Conservation (phyloP, 2,329 filamentous ascomycete species). For the Akanthomyces muscarius region DNA sequence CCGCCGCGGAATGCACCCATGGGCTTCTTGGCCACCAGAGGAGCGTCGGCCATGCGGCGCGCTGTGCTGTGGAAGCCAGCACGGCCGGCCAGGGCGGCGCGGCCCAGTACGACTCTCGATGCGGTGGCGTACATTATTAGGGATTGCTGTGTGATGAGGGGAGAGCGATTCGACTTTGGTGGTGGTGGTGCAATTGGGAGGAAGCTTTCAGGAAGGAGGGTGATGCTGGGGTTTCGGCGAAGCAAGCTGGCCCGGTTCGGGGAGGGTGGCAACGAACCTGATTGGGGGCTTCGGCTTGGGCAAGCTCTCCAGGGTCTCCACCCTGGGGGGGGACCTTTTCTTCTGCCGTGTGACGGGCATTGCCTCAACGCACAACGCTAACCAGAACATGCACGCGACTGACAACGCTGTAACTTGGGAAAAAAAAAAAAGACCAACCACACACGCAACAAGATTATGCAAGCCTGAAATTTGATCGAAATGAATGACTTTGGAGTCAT, state of each 20-base stretch:
- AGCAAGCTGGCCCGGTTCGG: constrained; percentile 1
- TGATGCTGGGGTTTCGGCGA: not conserved
- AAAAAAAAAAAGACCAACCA: not conserved
- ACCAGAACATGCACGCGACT: not conserved
- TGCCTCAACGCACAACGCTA: not conserved
- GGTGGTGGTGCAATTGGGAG: not conserved
- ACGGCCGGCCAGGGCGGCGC: constrained; percentile 34
- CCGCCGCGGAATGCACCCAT: constrained; percentile 59
- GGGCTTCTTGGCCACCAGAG: constrained; percentile 54
- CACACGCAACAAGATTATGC: not conserved
- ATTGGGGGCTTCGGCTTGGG: constrained; percentile 18
- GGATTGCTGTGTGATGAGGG: not conserved
- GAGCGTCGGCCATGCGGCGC: constrained; percentile 41
- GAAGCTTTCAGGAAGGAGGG: not conserved
- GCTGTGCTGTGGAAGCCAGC: constrained; percentile 47
- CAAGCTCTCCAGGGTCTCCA: constrained; percentile 4
- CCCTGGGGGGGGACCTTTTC: not conserved
- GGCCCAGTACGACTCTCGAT: constrained; percentile 42
- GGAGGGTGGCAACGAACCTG: constrained; percentile 16
- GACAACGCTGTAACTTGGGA: not conserved
- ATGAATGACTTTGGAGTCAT: constrained; percentile 76
- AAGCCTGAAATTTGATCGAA: constrained; percentile 1
- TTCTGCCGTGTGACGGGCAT: not conserved
- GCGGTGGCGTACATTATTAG: constrained; percentile 22
- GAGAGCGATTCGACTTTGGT: not conserved